Conservation (phyloP, 257 asterid genomes). For the Mitragyna speciosa region DNA sequence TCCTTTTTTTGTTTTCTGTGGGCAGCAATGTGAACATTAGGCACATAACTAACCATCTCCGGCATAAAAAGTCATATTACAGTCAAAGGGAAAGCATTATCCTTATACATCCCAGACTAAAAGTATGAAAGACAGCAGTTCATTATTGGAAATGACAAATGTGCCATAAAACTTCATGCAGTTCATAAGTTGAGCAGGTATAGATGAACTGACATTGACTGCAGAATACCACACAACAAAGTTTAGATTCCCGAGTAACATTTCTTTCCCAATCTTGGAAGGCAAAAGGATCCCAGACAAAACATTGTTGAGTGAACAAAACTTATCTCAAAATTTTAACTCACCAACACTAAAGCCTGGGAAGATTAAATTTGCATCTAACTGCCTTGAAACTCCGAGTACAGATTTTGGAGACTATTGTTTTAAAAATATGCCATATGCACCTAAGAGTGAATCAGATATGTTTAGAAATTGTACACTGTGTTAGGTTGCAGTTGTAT, state of each 20-base stretch:
- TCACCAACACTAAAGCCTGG: too few species aligned
- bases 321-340: too few species aligned
- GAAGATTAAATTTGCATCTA: not conserved
- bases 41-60: not conserved
- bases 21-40: not conserved
- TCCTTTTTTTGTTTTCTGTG: not conserved
- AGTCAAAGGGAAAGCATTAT: not conserved
- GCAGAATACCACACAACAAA: not conserved
- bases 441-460: not conserved
- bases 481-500: not conserved
- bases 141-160: too few species aligned
- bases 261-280: not conserved
- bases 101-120: not conserved
- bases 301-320: too few species aligned
- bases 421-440: too few species aligned
- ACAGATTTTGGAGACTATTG: not conserved
- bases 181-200: not conserved
- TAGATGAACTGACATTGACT: not conserved
- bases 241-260: not conserved
- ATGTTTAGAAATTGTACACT: not conserved
- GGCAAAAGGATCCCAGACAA: not conserved
- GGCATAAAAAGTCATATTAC: not conserved
- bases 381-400: not conserved
- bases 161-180: not conserved
- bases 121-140: too few species aligned